Evolutionary conservation across 2,329 filamentous ascomycete species (phyloP).

Genomic region (Aspergillus quadricinctus): DNA sequence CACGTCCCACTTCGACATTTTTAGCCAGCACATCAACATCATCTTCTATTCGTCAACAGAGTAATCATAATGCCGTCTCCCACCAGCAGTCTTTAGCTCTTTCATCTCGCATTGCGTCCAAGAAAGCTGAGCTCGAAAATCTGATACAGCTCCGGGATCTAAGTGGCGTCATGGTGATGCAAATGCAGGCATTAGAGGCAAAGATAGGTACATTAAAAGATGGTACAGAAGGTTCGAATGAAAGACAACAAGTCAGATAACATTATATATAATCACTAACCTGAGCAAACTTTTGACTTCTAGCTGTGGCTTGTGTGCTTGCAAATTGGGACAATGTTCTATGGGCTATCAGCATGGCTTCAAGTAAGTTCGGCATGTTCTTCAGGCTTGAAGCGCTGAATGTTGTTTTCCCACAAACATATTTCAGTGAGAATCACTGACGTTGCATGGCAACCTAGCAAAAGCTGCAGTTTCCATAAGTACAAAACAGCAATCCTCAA

Average conservation of each 20-base stretch:
- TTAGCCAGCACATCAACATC: slow-evolving; percentile 21
- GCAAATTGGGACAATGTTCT: slow-evolving; percentile 65
- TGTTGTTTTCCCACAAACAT: not conserved
- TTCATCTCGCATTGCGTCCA: slow-evolving; percentile 59
- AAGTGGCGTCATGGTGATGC: slow-evolving; percentile 56
- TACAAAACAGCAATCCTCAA: slow-evolving; percentile 11
- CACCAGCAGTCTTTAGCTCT: slow-evolving; percentile 53
- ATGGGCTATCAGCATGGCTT: slow-evolving; percentile 61
- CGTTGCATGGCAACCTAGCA: slow-evolving; percentile 15
- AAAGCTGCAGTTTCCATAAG: slow-evolving; percentile 22
- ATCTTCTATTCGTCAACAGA: slow-evolving; percentile 29
- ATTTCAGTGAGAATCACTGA: slow-evolving; percentile 3
- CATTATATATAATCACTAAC: not conserved
- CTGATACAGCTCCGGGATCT: slow-evolving; percentile 59
- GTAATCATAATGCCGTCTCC: slow-evolving; percentile 25
- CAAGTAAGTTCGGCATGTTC: slow-evolving; percentile 45
- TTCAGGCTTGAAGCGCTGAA: not conserved
- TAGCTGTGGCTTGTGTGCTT: slow-evolving; percentile 62
- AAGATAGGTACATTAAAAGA: slow-evolving; percentile 58
- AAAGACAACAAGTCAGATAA: not conserved
- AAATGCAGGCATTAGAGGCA: slow-evolving; percentile 59
- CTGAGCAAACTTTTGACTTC: not conserved
- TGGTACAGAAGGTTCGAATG: slow-evolving; percentile 54
- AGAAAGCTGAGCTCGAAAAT: slow-evolving; percentile 60
- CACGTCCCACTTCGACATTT: slow-evolving; percentile 32